phyloP scores from a whole-genome alignment of 495 filamentous ascomycete genomes.

The Thozetella sp. region DNA sequence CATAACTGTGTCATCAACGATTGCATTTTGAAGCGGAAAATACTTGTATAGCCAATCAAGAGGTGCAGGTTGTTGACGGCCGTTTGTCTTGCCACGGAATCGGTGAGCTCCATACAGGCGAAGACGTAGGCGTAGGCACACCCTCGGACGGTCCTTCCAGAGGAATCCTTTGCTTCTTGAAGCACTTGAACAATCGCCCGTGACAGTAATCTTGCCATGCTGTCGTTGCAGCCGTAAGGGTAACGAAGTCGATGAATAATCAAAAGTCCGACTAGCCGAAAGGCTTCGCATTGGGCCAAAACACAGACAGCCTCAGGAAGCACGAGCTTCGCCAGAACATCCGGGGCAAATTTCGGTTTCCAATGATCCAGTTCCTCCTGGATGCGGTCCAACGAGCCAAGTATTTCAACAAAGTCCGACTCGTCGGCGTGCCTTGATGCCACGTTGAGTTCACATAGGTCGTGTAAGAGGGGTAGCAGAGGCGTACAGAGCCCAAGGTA shows the following conservation, averaged over 20 bases:
- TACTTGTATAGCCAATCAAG: not conserved
- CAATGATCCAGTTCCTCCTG: not conserved
- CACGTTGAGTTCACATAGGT: not conserved
- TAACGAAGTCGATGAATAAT: not conserved
- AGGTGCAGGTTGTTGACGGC: not conserved
- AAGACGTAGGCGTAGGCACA: constrained; percentile 2
- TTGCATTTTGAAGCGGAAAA: not conserved
- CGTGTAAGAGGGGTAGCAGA: not conserved
- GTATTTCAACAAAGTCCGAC: not conserved
- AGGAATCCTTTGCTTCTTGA: not conserved
- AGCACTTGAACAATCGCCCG: not conserved
- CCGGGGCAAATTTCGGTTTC: not conserved
- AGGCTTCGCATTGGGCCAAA: not conserved
- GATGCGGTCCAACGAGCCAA: not conserved
- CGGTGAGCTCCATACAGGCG: not conserved
- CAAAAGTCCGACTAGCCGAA: not conserved
- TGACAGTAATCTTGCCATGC: not conserved
- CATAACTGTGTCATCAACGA: not conserved
- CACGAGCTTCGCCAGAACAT: not conserved
- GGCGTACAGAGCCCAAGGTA: not conserved
- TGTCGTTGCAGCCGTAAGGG: not conserved
- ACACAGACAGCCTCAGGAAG: not conserved
- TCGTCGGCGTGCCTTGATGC: constrained; percentile 1
- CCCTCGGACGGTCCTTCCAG: not conserved
- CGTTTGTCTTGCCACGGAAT: not conserved